Conservation (phyloP, 177 flowering plant species). For the Vitis hybrid region DNA sequence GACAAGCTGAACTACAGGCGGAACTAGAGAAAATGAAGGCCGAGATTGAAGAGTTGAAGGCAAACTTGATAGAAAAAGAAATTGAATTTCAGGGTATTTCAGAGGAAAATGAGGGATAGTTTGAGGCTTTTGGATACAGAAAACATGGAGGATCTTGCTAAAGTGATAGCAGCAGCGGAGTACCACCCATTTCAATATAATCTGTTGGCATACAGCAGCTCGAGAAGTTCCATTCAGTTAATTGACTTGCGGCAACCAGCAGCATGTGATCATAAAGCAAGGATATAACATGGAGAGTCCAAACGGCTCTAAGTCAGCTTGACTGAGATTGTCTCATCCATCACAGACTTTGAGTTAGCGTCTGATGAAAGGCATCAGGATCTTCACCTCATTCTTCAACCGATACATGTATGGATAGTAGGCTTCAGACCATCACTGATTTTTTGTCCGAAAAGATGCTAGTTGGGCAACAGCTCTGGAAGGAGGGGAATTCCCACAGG, state of each 20-base stretch:
- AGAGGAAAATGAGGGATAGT: slow-evolving; percentile 51
- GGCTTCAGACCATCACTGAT: too few species aligned
- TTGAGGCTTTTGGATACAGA: too few species aligned
- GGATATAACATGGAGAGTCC: slow-evolving; percentile 53
- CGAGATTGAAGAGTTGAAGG: slow-evolving; percentile 49
- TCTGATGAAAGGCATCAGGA: slow-evolving; percentile 54
- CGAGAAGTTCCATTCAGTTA: slow-evolving; percentile 75
- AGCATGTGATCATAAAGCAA: slow-evolving; percentile 67
- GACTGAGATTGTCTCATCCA: slow-evolving; percentile 65
- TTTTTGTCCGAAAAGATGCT: too few species aligned
- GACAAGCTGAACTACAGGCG: slow-evolving; percentile 43
- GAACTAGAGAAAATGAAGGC: slow-evolving; percentile 36
- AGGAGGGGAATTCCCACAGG: too few species aligned
- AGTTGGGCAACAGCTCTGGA: too few species aligned
- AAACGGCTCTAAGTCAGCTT: slow-evolving; percentile 54
- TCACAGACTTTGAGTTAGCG: slow-evolving; percentile 73
- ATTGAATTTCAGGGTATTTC: slow-evolving; percentile 44
- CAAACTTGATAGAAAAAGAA: slow-evolving; percentile 57
- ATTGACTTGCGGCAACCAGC: slow-evolving; percentile 89
- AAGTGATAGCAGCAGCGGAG: slow-evolving; percentile 71
- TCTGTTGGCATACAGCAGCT: slow-evolving; percentile 76
- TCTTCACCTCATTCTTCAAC: too few species aligned
- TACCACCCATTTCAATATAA: slow-evolving; percentile 82
- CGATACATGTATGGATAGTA: too few species aligned
- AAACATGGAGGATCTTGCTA: too few species aligned